Conservation (phyloP, 2,329 filamentous ascomycete species). For the Diplodia corticola region DNA sequence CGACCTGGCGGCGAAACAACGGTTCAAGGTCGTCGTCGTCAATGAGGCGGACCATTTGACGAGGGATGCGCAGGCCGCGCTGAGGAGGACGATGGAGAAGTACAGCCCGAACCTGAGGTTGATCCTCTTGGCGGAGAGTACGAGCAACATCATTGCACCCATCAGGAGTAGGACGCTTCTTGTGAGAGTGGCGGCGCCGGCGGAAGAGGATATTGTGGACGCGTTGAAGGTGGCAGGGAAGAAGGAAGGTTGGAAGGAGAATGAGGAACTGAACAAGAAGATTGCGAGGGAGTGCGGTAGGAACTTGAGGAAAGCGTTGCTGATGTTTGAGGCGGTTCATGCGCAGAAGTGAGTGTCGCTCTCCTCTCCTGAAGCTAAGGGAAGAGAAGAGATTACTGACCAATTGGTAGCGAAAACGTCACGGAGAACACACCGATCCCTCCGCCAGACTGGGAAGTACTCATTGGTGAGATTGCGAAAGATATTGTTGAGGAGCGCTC, state of each 20-base stretch:
- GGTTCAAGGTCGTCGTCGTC: constrained; percentile 98
- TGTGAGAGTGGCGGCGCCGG: constrained; percentile 87
- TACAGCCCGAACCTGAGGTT: constrained; percentile 93
- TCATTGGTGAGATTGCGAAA: constrained; percentile 85
- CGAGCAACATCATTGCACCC: constrained; percentile 98
- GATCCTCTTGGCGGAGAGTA: constrained; percentile 92
- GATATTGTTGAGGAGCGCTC: constrained; percentile 93
- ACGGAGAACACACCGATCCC: constrained; percentile 86
- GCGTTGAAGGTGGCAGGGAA: constrained; percentile 70
- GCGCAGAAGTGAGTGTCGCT: constrained; percentile 77
- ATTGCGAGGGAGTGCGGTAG: constrained; percentile 89
- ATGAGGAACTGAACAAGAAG: constrained; percentile 73
- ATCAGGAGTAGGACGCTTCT: constrained; percentile 90
- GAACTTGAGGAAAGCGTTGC: constrained; percentile 82
- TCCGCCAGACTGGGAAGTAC: constrained; percentile 93
- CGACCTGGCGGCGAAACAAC: constrained; percentile 84
- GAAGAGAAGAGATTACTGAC: neutral
- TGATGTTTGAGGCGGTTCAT: constrained; percentile 97
- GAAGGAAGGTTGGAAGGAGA: constrained; percentile 80
- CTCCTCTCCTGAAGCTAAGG: neutral
- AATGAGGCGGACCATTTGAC: constrained; percentile 96
- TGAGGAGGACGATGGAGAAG: constrained; percentile 98
- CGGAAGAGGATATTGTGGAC: constrained; percentile 77
- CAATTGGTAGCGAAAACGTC: constrained; percentile 72
- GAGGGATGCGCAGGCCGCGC: constrained; percentile 89